Base-by-base conservation (phyloP, 2,329 filamentous ascomycete species). In the Calonectria pseudoturangicola region DNA sequence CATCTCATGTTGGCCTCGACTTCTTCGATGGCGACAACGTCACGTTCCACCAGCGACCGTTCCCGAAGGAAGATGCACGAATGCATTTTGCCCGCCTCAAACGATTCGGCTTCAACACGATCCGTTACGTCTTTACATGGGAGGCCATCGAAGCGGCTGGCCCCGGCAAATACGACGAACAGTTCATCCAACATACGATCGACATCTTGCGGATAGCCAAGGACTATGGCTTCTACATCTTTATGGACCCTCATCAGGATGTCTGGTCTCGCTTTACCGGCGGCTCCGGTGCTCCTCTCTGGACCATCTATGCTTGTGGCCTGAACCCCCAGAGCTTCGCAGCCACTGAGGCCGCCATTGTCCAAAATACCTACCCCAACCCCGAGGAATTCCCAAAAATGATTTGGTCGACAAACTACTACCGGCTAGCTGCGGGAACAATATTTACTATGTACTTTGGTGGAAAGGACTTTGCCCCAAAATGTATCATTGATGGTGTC, bases 371-470 rank as follows among this genome's bases (percentile, higher is more conserved):
- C 2, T 98, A 95, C 81, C 92, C 94, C 12, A 90, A 98, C 25
- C 95, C 96, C 10, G 92, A 92, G 30, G 89, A 93, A 1, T 99
- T 96, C 77, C 97, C 97, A 28, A 98, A 98, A 86, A 99, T 99
- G 97, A 96, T 98, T 71, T 99, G 97, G 97, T 95, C 96, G 18
- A 98, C 97, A 65, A 99, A 99, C 82, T 99, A 99, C 84, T 94
- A 92, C 74, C 91, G 97, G 28, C 88, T 98, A 63, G 96, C 93
- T 3, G 94, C 93, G 63, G 95, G 96, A 76, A 96, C 95, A 56
- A 95, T 98, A 77, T 98, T 98, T 82, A 98, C 96, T 0, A 86
- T 98, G 65, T 99, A 98, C 86, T 99, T 97, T 83, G 96, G 90
- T 10, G 97, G 97, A 43, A 92, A 89, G 75, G 95, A 97, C 79